Evolutionary conservation across 192 early-diverging fungal genomes (phyloP), one percentile per base, ranked within the genome.

Genomic region (Coemansia sp.): DNA sequence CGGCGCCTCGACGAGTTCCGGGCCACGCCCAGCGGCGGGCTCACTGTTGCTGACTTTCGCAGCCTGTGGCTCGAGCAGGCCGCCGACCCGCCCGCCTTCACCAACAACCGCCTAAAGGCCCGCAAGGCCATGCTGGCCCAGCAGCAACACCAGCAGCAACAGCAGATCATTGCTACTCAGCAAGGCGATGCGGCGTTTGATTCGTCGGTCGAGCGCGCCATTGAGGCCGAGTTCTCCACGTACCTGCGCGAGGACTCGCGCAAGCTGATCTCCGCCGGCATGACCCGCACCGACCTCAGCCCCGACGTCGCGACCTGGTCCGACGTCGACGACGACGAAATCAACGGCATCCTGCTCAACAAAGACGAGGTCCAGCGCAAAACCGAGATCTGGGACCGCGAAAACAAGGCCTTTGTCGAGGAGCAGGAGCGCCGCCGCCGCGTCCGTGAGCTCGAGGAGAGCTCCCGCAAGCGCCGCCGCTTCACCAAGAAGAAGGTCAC

Each of bases 51-150:
- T 7, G 86, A 94, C 46, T 98, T 98, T 59, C 76, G 85, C 45
- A 75, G 67, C 28, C 54, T 91, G 22, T 89, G 88, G 88, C 78
- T 96, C n/a, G 89, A 89, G 51, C 82, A 82, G 41, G 56, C 77
- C 2, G 74, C 75, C 12, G 86, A 96, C 45, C 94, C 94, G 2
- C 94, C 94, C 3, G 78, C 93, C 1, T 98, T 88, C 48, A 61
- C 64, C 13, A 78, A 68, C 14, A 70, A 63, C 39, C 64, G 72
- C 7, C 67, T 76, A 20, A 55, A 68, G 50, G 58, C 60, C 0
- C 70, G 70, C 27, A 55, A 51, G 42, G 75, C 79, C 6, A 47
- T 65, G 35, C 54, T 53, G n/a, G 54, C 47, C 5, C 54, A 47
- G 21, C 39, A 54, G 10, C 43, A 20, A 5, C 42, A 49, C 12